Evolutionary conservation across 345 rosid species (phyloP).

Genomic region (Moricandia moricandioides): DNA sequence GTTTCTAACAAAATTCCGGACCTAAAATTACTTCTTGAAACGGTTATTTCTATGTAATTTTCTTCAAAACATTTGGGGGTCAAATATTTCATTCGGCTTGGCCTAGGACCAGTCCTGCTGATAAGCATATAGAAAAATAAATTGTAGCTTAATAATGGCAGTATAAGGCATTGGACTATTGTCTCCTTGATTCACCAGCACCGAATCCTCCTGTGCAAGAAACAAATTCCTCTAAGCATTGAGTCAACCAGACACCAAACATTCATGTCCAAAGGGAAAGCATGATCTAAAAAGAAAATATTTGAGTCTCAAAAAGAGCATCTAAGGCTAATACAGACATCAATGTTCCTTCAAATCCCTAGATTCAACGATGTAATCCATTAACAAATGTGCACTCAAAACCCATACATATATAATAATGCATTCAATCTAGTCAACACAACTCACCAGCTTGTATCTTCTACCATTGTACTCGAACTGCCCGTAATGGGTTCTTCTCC

Average conservation of each 20-base stretch:
- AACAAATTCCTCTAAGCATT: neutral
- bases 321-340: neutral
- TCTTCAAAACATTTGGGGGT: too few relatives aligned
- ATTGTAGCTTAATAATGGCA: neutral
- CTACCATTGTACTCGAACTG: constrained; percentile 79
- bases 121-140: neutral
- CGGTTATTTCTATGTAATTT: too few relatives aligned
- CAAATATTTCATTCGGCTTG: too few relatives aligned
- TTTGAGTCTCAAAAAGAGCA: neutral
- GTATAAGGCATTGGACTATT: neutral
- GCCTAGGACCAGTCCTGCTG: neutral
- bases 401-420: neutral
- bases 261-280: neutral
- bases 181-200: neutral
- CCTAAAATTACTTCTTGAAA: too few relatives aligned
- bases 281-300: neutral
- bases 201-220: neutral
- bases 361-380: neutral
- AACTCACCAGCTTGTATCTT: constrained; percentile 73
- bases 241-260: constrained; percentile 4
- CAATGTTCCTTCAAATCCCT: neutral
- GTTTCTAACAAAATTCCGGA: too few relatives aligned
- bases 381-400: neutral
- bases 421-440: neutral
- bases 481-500: constrained; percentile 52